These are phyloP conservation scores for Pseudogymnoascus sp. DNA, from an alignment of 2,329 filamentous ascomycete genomes.

Conservation along the genomic window DNA sequence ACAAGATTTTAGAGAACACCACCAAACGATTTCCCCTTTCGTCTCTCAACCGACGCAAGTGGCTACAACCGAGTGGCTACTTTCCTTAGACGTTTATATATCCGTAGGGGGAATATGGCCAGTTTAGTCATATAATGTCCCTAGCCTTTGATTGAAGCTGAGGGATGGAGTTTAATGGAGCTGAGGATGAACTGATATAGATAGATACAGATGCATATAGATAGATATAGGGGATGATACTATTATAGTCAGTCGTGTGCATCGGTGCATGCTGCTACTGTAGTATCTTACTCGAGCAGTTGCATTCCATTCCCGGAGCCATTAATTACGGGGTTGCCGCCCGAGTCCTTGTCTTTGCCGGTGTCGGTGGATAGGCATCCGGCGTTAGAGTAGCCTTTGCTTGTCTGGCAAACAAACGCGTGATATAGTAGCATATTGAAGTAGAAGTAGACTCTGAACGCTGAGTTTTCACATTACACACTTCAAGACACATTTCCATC, in stretches of 20 bases:
- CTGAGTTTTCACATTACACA: background rate
- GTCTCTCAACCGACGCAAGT: conserved; percentile 7
- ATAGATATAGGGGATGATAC: background rate
- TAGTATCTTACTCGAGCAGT: background rate
- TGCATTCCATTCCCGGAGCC: background rate
- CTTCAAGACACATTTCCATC: background rate
- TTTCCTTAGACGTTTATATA: background rate
- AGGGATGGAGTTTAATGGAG: background rate
- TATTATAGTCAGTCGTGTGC: background rate
- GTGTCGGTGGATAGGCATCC: background rate
- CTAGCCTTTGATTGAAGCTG: background rate
- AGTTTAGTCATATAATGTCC: background rate
- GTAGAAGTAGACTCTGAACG: background rate
- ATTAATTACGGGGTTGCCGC: background rate
- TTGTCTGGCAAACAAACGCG: background rate
- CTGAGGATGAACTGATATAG: background rate
- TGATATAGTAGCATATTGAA: background rate
- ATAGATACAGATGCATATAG: background rate
- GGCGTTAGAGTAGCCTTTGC: background rate
- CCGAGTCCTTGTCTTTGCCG: background rate
- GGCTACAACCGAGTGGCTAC: background rate
- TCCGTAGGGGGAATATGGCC: background rate
- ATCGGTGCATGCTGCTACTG: background rate
- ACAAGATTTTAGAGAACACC: background rate
- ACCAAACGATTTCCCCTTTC: background rate